Percentiles rank a stretch among this genome's conserved stretches.
phyloP scores from a whole-genome alignment of 1,284 basidiomycete genomes.

The Bondarzewia mesenterica region DNA sequence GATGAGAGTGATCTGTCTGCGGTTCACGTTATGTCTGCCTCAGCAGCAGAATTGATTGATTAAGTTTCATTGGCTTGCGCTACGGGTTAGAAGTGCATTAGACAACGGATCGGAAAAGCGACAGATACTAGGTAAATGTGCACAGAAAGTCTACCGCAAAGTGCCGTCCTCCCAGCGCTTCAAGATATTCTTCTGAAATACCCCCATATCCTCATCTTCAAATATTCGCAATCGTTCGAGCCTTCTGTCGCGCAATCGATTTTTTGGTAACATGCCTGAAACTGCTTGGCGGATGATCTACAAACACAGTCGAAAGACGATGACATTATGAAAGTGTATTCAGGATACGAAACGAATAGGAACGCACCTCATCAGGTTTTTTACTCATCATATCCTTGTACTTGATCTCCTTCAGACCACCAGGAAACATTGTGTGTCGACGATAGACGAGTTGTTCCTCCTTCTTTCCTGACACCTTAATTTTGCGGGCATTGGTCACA shows the following conservation, averaged over 20 bases:
- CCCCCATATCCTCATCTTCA: slow-evolving; percentile 64
- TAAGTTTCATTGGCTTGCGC: too few species aligned
- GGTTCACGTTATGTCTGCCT: background rate
- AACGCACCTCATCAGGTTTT: slow-evolving; percentile 86
- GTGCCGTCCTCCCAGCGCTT: slow-evolving; percentile 74
- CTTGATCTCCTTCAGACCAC: slow-evolving; percentile 86
- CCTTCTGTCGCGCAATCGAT: slow-evolving; percentile 82
- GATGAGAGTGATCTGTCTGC: too few species aligned
- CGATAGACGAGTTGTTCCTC: slow-evolving; percentile 82
- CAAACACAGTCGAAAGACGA: slow-evolving; percentile 4
- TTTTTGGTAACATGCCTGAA: slow-evolving; percentile 95
- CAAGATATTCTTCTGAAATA: slow-evolving; percentile 58
- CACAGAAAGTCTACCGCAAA: slow-evolving; percentile 20
- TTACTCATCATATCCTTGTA: slow-evolving; percentile 77
- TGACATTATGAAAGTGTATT: background rate
- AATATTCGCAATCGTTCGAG: slow-evolving; percentile 84
- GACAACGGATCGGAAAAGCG: slow-evolving; percentile 9
- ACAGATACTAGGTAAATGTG: slow-evolving; percentile 7
- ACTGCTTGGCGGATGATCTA: slow-evolving; percentile 95
- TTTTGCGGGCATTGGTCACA: slow-evolving; percentile 82
- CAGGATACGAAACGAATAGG: background rate
- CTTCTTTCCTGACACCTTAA: slow-evolving; percentile 90
- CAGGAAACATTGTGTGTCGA: slow-evolving; percentile 90
- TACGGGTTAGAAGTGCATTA: too few species aligned
- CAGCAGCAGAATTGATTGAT: too few species aligned